Percentiles rank a stretch among this genome's conserved stretches.
Evolutionary conservation across 2,329 filamentous ascomycete genomes (phyloP).

Genomic region (Triangularia setosa): DNA sequence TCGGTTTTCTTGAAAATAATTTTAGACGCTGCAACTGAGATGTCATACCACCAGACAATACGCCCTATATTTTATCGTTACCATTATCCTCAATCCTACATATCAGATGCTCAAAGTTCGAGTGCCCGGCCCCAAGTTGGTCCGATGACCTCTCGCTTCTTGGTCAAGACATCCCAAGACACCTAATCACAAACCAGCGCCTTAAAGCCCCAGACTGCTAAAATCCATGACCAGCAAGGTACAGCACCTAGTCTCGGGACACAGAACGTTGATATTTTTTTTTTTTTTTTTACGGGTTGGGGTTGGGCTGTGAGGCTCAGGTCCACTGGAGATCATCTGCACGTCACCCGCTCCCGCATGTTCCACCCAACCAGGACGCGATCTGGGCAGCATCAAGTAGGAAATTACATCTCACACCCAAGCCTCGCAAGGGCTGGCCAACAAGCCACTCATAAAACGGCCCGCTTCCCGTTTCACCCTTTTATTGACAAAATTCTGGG

Average conservation of each 20-base stretch:
- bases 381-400: not conserved
- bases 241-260: not conserved
- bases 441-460: not conserved
- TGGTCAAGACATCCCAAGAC: not conserved
- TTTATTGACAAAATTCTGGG: not conserved
- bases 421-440: slow-evolving; percentile 3
- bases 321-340: not conserved
- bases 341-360: not conserved
- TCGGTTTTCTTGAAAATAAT: too few relatives aligned
- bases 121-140: not conserved
- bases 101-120: not conserved
- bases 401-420: not conserved
- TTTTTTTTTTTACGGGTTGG: not conserved
- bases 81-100: not conserved
- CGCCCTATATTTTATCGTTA: not conserved
- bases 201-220: not conserved
- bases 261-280: not conserved
- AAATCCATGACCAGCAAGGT: not conserved
- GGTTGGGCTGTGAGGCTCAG: not conserved
- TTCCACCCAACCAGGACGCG: not conserved
- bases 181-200: not conserved
- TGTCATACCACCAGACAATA: not conserved
- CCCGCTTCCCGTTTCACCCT: slow-evolving; percentile 8
- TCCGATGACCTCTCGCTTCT: not conserved
- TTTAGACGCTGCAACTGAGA: not conserved